A percentile compares a stretch with the other conserved stretches of the same genome.
Conservation (phyloP, 139 green algal species). For the Micractinium conductrix region DNA sequence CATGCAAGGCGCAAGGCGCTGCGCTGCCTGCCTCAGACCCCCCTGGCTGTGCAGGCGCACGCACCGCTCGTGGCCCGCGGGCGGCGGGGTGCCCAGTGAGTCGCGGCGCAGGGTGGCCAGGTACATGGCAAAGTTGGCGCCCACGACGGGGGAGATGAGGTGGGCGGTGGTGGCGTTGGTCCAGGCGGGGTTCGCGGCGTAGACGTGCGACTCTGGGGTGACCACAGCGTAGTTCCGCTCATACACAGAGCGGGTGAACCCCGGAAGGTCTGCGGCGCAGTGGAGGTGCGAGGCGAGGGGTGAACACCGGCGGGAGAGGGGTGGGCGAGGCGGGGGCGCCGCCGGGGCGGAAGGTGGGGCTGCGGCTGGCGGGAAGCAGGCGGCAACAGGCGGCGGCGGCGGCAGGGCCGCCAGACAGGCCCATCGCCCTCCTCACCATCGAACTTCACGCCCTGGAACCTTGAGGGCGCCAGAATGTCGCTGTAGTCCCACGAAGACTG, state of each 20-base stretch:
- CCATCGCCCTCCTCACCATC: conserved; percentile 25
- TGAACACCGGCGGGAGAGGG: background rate
- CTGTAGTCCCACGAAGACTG: conserved; percentile 44
- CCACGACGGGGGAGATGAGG: conserved; percentile 79
- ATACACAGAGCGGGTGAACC: conserved; percentile 89
- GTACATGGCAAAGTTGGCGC: conserved; percentile 92
- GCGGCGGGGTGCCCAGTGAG: conserved; percentile 30
- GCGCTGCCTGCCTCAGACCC: no score
- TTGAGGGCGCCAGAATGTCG: conserved; percentile 18
- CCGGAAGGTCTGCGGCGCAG: conserved; percentile 78
- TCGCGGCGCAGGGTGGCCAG: conserved; percentile 71
- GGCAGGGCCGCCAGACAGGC: no score
- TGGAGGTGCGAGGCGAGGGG: background rate
- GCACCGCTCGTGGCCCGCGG: conserved; percentile 63
- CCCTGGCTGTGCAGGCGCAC: no score
- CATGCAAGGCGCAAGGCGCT: no score
- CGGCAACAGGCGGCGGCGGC: background rate
- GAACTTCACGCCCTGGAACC: conserved; percentile 44
- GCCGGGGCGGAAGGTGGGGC: background rate
- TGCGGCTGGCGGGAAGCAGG: background rate
- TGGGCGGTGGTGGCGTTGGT: conserved; percentile 73
- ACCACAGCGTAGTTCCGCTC: conserved; percentile 87
- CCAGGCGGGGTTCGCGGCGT: conserved; percentile 42
- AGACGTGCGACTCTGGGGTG: conserved; percentile 88
- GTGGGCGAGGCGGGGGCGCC: background rate